Evolutionary conservation across 2,329 filamentous ascomycete genomes (phyloP).

Genomic region (Pseudogymnoascus sp.): DNA sequence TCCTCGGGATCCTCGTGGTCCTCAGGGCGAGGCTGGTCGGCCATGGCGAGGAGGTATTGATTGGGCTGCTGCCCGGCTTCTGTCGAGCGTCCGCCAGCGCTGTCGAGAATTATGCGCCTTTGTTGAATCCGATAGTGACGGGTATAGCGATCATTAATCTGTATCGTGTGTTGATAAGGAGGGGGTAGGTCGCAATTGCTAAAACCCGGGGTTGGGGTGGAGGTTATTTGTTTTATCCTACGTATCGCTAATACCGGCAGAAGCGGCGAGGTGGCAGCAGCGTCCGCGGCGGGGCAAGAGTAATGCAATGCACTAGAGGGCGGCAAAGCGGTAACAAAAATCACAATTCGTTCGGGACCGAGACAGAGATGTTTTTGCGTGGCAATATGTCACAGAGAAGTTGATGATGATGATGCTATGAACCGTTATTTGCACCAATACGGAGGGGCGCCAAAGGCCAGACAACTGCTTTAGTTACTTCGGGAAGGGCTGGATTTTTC

Average conservation of each 20-base stretch:
- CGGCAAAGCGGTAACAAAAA: conserved; percentile 7
- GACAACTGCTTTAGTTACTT: background rate
- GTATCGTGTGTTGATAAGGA: background rate
- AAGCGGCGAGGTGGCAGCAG: conserved; percentile 9
- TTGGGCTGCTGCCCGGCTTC: conserved; percentile 6
- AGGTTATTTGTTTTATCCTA: conserved; percentile 1
- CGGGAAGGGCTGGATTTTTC: background rate
- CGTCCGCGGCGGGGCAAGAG: conserved; percentile 1
- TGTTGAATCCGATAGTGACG: background rate
- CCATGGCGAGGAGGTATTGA: conserved; percentile 23
- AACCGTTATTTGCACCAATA: background rate
- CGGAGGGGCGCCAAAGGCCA: conserved; percentile 2
- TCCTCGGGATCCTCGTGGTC: conserved; percentile 16
- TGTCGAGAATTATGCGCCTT: conserved; percentile 1
- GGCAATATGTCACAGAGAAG: conserved; percentile 2
- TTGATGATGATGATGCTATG: conserved; percentile 2
- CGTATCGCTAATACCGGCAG: conserved; percentile 1
- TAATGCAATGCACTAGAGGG: conserved; percentile 4
- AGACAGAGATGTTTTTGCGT: background rate
- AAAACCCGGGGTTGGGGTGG: conserved; percentile 2
- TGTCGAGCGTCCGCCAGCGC: conserved; percentile 6
- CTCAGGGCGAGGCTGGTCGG: conserved; percentile 17
- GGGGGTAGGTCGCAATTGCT: background rate
- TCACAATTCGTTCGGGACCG: background rate
- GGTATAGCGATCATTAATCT: conserved; percentile 4